Conservation (phyloP, 805 yeast genomes). For the Saccharomycopsis fibuligera region DNA sequence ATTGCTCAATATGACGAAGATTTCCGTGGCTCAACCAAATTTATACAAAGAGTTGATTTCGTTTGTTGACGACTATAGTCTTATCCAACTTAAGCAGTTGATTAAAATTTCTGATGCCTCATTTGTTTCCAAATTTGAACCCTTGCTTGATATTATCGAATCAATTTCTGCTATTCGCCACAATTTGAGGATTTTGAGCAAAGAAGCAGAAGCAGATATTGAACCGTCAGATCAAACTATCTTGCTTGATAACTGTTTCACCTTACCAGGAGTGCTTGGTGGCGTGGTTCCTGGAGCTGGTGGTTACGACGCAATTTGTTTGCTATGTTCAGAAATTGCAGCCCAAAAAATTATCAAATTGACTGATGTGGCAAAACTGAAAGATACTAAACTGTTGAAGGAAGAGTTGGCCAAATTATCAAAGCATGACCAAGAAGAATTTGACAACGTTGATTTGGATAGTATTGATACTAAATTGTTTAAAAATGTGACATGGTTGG, state of each 20-base stretch:
- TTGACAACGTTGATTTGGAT: constrained; percentile 23
- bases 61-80: constrained; percentile 15
- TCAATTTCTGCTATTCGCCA: constrained; percentile 48
- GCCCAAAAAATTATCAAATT: constrained; percentile 30
- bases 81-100: constrained; percentile 21
- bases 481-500: constrained; percentile 56
- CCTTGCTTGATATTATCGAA: constrained; percentile 31
- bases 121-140: constrained; percentile 21
- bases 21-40: constrained; percentile 29
- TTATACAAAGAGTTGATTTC: constrained; percentile 29
- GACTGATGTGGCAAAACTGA: constrained; percentile 23
- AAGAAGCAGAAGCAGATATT: constrained; percentile 70
- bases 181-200: constrained; percentile 54
- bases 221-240: constrained; percentile 77
- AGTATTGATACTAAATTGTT: constrained; percentile 28
- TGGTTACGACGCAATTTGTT: constrained; percentile 87
- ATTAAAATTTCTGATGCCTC: constrained; percentile 24
- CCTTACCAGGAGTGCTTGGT: constrained; percentile 71
- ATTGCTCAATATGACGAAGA: constrained; percentile 35
- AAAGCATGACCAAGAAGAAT: constrained; percentile 19
- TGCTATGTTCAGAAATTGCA: constrained; percentile 50
- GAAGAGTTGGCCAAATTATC: constrained; percentile 8
- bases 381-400: no score
- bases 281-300: constrained; percentile 99
- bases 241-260: constrained; percentile 52